Evolutionary conservation across 2,329 filamentous ascomycete species (phyloP).

Genomic region (Fusarium illudens): DNA sequence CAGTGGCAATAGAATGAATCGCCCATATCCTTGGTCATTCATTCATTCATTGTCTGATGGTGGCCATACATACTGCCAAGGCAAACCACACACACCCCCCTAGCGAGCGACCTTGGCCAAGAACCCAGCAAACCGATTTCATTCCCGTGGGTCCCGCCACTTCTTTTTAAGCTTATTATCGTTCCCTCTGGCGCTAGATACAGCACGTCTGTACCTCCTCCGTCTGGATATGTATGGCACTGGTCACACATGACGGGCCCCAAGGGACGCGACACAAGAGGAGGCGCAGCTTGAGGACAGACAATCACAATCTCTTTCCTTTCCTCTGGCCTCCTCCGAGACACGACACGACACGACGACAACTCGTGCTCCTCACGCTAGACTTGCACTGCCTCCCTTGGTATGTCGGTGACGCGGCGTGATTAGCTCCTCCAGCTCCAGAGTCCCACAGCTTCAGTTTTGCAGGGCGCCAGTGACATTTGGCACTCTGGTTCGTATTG

Average conservation of each 20-base stretch:
- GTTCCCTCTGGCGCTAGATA: not conserved
- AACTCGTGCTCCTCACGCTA: not conserved
- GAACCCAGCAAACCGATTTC: not conserved
- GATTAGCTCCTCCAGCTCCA: not conserved
- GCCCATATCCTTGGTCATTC: not conserved
- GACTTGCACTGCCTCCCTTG: not conserved
- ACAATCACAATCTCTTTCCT: not conserved
- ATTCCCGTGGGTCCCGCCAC: not conserved
- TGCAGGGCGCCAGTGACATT: slow-evolving; percentile 4
- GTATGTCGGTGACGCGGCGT: slow-evolving; percentile 3
- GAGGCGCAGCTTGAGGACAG: not conserved
- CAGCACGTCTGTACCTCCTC: not conserved
- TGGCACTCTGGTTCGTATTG: not conserved
- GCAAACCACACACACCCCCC: not conserved
- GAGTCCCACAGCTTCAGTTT: not conserved
- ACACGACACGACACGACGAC: too few relatives aligned
- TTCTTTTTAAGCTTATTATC: slow-evolving; percentile 9
- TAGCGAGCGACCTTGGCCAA: not conserved
- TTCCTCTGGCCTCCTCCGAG: not conserved
- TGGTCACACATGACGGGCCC: not conserved
- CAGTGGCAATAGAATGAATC: not conserved
- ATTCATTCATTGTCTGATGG: not conserved
- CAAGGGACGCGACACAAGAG: not conserved
- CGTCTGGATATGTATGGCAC: not conserved
- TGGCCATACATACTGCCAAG: not conserved